Base-by-base conservation (phyloP, 2,329 filamentous ascomycete species). In the Clonostachys solani region DNA sequence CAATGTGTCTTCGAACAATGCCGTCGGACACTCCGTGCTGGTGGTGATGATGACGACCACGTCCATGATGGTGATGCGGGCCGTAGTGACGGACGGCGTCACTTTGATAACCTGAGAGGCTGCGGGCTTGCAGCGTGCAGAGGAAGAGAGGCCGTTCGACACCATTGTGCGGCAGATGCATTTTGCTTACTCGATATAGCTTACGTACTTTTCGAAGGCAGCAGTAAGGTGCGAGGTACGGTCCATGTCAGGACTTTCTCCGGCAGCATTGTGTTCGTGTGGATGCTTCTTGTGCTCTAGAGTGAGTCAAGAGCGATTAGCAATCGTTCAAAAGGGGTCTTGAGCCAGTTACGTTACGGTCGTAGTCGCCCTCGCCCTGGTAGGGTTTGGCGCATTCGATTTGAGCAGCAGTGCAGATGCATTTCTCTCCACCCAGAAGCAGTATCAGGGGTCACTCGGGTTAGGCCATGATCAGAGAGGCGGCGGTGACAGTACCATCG, bases 131-230 rank as follows among this genome's bases (percentile, higher is more conserved):
- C 52, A 53, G 49, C 53, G 53, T 17, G 45, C 40, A 16, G 45
- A 41, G 9, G 49, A 37, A 15, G 13, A 23, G 9, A 23, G 15
- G 23, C 55, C 52, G 16, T 44, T 48, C 15, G 50, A 51, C 17
- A 57, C 46, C 16, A 56, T 51, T 47, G 47, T 57, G 16, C 56
- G 54, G 47, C 55, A 60, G 36, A 59, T 59, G 53, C 56, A 59
- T 18, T 52, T 54, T n/a, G 50, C 51, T 35, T 52, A 49, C 35
- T 56, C 52, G 19, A 58, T 49, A 46, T 57, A 59, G 47, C 50
- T 50, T 43, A 42, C 52, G 47, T 60, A 60, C 43, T 52, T 46
- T 18, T 54, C 56, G 37, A 59, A 52, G 29, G 53, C 55, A 42
- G 50, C 52, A 17, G 37, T 37, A 7, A 60, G 44, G 42, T 60